Base-by-base conservation (phyloP, 2,329 filamentous ascomycete genomes). In the Aspergillus sp. region DNA sequence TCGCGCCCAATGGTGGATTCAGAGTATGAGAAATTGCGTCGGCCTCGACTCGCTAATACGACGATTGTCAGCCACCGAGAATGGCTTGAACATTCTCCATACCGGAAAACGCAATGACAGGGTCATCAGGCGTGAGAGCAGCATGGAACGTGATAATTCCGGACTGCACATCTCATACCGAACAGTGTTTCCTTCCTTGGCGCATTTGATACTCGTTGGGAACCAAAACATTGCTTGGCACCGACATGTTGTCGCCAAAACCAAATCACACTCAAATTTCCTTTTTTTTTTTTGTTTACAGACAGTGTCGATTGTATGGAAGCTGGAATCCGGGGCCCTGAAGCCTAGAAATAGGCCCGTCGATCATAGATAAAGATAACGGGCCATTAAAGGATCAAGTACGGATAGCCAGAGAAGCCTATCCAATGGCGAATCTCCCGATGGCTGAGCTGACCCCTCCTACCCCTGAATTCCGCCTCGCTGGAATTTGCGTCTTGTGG, bases 151-250 rank as follows among this genome's bases (percentile, higher is more conserved):
- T 54, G 37, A 47, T 42, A 48, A 33, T 24, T 49, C 44, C 44
- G 42, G n/a, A 19, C 33, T 33, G 34, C 53, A 37, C 46, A 49
- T 42, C 44, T 34, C 44, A 30, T 37, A 49, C 46, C 51, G 20
- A 30, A 15, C n/a, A 41, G 34, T 49, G 17, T 20, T 55, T 24
- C 20, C 53, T 55, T 55, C 20, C 53, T 55, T 55, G 53, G 53
- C 53, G 37, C 27, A 9, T 34, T 17, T 49, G 45, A 55, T 49
- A 40, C 45, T 55, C 44, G 34, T 41, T 54, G 44, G 42, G 42
- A 54, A 20, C 42, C 19, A 33, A 30, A 48, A 15, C 20, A 44
- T 33, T 40, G 8, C 51, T 48, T 54, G 51, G 51, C 39, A 2
- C 33, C 40, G 51, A 45, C 15, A 45, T 27, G 40, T 37, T 37